These are phyloP conservation scores for Sequoiadendron giganteum DNA, from an alignment of 75 land plant species.

Conservation along the genomic window DNA sequence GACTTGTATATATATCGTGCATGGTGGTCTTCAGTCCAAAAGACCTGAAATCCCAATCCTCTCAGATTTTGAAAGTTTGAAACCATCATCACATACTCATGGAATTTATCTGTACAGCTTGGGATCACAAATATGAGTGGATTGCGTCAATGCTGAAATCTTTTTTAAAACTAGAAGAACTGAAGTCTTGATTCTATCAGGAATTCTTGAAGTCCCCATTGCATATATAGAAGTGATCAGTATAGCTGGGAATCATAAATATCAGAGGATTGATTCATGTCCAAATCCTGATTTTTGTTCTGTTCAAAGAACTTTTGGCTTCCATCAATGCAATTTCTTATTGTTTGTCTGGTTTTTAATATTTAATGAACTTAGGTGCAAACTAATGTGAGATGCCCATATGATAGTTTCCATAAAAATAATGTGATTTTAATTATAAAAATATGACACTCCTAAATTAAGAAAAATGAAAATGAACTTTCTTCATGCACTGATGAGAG, in stretches of 20 bases:
- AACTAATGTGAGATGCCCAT: background rate
- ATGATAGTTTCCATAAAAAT: background rate
- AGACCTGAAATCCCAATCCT: too few species aligned
- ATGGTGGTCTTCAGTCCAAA: too few species aligned
- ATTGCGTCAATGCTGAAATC: too few species aligned
- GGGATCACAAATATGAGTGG: too few species aligned
- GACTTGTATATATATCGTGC: too few species aligned
- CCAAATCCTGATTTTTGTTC: too few species aligned
- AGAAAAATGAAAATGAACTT: background rate
- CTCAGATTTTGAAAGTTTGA: too few species aligned
- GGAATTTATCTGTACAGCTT: too few species aligned
- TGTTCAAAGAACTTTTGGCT: too few species aligned
- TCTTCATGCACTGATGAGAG: background rate
- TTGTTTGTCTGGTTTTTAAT: background rate
- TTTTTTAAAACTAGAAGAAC: background rate
- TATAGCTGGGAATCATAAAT: background rate
- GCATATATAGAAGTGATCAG: background rate
- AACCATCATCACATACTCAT: too few species aligned
- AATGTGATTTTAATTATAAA: background rate
- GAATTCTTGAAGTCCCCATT: too few species aligned
- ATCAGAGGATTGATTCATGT: background rate
- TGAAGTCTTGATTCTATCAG: background rate
- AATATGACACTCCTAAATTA: too few species aligned
- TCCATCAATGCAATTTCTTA: background rate
- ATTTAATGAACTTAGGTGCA: background rate